Base-by-base conservation (phyloP, 2,329 filamentous ascomycete species). In the Coniochaeta hoffmannii region DNA sequence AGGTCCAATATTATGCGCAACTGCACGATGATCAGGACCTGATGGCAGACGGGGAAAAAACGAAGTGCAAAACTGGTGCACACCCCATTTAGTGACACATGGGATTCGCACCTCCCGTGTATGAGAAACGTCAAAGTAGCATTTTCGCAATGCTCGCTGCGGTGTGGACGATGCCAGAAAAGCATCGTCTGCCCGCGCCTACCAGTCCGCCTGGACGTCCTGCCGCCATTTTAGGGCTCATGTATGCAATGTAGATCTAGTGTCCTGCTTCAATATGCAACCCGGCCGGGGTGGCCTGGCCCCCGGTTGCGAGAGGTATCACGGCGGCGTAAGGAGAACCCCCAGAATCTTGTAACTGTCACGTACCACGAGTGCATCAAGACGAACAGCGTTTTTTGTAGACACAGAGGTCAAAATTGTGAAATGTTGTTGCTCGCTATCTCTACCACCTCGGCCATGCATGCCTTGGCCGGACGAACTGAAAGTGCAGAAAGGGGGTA, bases 401-500 rank as follows among this genome's bases (percentile, higher is more conserved):
- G n/a, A n/a, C n/a, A n/a, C n/a, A 19, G 36, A 41, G 19, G 36
- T 14, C 7, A 19, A 19, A n/a, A 26, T 4, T 46, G 11, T 26
- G 12, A 46, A 26, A 46, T 12, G 30, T 32, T 26, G 12, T 46
- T 46, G 36, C 36, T 46, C 24, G 41, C 19, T 46, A 46, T 46
- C 41, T 46, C 41, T 46, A 24, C 38, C 38, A 24, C 41, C 41
- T 46, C 41, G 41, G 41, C 41, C 17, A 22, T 41, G 36, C 36
- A 41, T 22, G 2, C 41, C 30, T 32, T 12, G 30, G 41, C 41
- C 41, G 14, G 22, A 46, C 41, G 41, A 50, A 50, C 30, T 32
- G 49, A 57, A 46, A 49, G 50, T 36, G 36, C 41, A 58, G 51
- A 58, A 57, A 60, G 56, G n/a, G 61, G 61, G 61, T 63, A 63